Base-by-base conservation (phyloP, 495 filamentous ascomycete genomes). In the Neurospora sublineolata region DNA sequence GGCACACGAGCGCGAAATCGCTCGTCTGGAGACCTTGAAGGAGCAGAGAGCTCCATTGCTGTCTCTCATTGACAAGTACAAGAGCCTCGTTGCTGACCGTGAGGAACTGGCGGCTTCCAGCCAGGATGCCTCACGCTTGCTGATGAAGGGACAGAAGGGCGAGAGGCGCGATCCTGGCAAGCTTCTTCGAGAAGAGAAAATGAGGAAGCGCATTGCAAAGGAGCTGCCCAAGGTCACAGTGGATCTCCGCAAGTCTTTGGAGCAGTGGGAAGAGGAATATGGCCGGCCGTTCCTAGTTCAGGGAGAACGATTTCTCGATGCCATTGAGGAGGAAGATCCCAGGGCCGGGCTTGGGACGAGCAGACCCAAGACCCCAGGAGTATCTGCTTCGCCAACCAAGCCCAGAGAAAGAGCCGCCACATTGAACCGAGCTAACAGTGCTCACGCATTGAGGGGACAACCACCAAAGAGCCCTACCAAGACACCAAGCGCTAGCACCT, bases 161-260 rank as follows among this genome's bases (percentile, higher is more conserved):
- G 93, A 97, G 79, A 90, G 88, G 76, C 91, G 95, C 75, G 95
- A 99, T 79, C 95, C 95, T 0, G 94, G 93, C 37, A 93, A 96
- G 79, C 85, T 99, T n/a, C 83, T 99, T 37, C 87, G 95, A 33
- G 95, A 99, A 78, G 95, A 99, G 83, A 98, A 97, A 86, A 95
- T 97, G 93, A 88, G 95, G 46, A 99, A 98, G 86, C 85, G 94
- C 36, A 97, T 98, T 72, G 86, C 93, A 18, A 97, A 97, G 81
- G 95, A 99, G 74, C 84, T 99, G 58, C 95, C 95, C 7, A 98
- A 95, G 80, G 84, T 99, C 18, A 91, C 93, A 69, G 84, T 85
- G 0, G 94, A 98, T 11, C 83, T 99, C 52, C 89, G 87, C 73
- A 96, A 90, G 76, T 84, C 86, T 84, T 84, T 99, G 37, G 94